phyloP scores from a whole-genome alignment of 1,284 basidiomycete genomes.

The Stereum hirsutum region DNA sequence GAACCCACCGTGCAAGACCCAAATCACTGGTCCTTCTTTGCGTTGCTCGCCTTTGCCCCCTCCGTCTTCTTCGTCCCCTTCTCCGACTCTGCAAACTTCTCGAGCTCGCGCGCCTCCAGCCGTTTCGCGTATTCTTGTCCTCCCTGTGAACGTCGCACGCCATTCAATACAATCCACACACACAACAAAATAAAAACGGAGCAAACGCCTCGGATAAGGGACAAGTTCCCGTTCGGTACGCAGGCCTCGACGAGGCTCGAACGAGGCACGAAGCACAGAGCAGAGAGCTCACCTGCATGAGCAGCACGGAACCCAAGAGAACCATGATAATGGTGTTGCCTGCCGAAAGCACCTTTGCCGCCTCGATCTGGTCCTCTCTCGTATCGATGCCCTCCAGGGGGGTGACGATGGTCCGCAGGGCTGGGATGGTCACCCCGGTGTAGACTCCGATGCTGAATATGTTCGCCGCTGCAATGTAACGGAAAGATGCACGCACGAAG shows the following conservation, averaged over 20 bases:
- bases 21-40: constrained; percentile 24
- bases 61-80: constrained; percentile 8
- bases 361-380: constrained; percentile 59
- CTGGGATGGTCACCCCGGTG: constrained; percentile 69
- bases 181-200: too few species aligned
- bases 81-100: constrained; percentile 30
- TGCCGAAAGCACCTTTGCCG: constrained; percentile 72
- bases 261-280: too few species aligned
- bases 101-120: constrained; percentile 51
- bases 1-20: too few species aligned
- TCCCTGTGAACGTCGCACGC: constrained; percentile 37
- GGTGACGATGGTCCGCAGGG: constrained; percentile 61
- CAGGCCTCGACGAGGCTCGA: too few species aligned
- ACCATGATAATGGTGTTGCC: constrained; percentile 78
- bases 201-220: too few species aligned
- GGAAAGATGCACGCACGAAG: background rate
- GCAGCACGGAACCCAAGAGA: constrained; percentile 53
- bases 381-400: constrained; percentile 49
- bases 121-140: constrained; percentile 82
- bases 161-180: background rate
- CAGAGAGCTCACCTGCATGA: constrained; percentile 52
- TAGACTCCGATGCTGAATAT: constrained; percentile 73
- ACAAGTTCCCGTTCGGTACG: too few species aligned
- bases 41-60: constrained; percentile 15
- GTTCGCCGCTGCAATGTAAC: constrained; percentile 46